phyloP scores from a whole-genome alignment of 2,329 filamentous ascomycete genomes.

The Pseudogymnoascus sp. region DNA sequence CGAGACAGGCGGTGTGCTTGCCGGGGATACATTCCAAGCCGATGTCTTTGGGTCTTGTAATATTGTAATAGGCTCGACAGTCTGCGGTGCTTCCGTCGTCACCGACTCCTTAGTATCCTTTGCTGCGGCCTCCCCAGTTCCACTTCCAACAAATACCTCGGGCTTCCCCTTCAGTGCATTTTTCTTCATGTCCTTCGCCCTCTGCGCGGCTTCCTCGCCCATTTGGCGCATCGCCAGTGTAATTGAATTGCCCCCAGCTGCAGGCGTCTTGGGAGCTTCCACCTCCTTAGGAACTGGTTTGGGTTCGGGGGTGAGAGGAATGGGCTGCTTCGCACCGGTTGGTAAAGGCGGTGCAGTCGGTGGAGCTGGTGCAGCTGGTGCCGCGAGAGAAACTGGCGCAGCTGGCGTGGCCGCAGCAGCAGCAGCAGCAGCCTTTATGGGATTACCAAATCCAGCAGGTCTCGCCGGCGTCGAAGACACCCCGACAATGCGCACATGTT shows the following conservation, averaged over 20 bases:
- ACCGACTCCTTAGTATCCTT: slow-evolving; percentile 1
- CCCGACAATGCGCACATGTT: slow-evolving; percentile 62
- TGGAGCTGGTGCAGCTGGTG: slow-evolving; percentile 16
- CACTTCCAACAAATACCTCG: slow-evolving; percentile 9
- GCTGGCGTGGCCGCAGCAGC: slow-evolving; percentile 19
- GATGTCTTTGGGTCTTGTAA: neutral
- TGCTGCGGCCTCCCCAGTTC: slow-evolving; percentile 18
- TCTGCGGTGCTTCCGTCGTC: neutral
- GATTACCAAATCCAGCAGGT: neutral
- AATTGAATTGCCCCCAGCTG: slow-evolving; percentile 24
- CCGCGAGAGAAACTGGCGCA: slow-evolving; percentile 29
- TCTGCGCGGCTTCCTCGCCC: slow-evolving; percentile 57
- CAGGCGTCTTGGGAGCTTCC: slow-evolving; percentile 12
- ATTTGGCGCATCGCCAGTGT: slow-evolving; percentile 44
- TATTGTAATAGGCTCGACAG: neutral
- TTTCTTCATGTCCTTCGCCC: slow-evolving; percentile 52
- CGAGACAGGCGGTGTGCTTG: neutral
- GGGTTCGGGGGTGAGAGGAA: slow-evolving; percentile 17
- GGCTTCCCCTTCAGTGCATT: slow-evolving; percentile 10
- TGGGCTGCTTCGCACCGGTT: slow-evolving; percentile 5
- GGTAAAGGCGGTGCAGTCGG: slow-evolving; percentile 18
- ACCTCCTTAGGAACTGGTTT: slow-evolving; percentile 17
- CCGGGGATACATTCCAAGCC: neutral
- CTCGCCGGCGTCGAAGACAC: slow-evolving; percentile 31
- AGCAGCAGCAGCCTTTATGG: slow-evolving; percentile 13